Evolutionary conservation across 495 filamentous ascomycete species (phyloP).

Genomic region (Sporormia fimetaria): DNA sequence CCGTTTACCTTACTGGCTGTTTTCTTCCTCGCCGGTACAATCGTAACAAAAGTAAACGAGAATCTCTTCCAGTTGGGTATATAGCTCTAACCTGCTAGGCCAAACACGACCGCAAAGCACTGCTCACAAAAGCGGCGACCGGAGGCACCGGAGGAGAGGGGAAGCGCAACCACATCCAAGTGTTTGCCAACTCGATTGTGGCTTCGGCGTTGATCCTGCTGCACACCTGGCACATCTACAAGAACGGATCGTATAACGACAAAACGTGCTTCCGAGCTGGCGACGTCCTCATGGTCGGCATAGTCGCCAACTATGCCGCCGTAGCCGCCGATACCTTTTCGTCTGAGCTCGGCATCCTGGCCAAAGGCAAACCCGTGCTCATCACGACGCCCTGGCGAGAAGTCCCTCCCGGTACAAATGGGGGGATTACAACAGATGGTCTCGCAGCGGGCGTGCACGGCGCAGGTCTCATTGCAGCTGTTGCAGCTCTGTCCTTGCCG

Average conservation of each 20-base stretch:
- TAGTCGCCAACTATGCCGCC: constrained; percentile 68
- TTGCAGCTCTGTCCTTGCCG: constrained; percentile 55
- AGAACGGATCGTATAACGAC: constrained; percentile 27
- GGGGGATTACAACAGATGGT: constrained; percentile 68
- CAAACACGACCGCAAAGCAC: constrained; percentile 76
- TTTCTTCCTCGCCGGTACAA: constrained; percentile 79
- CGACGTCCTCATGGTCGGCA: constrained; percentile 47
- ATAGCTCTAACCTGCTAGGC: constrained; percentile 39
- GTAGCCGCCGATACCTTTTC: constrained; percentile 90
- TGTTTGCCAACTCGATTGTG: constrained; percentile 75
- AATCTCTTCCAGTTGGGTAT: not conserved
- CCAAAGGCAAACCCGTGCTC: constrained; percentile 62
- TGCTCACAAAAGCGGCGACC: constrained; percentile 61
- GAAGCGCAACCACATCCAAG: constrained; percentile 74
- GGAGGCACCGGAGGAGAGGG: constrained; percentile 67
- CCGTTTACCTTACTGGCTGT: constrained; percentile 70
- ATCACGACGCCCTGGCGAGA: constrained; percentile 68
- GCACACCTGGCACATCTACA: constrained; percentile 54
- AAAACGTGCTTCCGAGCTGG: constrained; percentile 29
- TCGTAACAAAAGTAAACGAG: constrained; percentile 63
- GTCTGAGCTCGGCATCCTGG: constrained; percentile 88
- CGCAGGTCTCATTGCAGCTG: constrained; percentile 56
- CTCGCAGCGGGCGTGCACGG: constrained; percentile 64
- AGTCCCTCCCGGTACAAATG: constrained; percentile 86
- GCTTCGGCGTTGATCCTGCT: constrained; percentile 62